These are phyloP conservation scores for Coemansia sp. DNA, from an alignment of 192 early-diverging fungal genomes.

Conservation along the genomic window DNA sequence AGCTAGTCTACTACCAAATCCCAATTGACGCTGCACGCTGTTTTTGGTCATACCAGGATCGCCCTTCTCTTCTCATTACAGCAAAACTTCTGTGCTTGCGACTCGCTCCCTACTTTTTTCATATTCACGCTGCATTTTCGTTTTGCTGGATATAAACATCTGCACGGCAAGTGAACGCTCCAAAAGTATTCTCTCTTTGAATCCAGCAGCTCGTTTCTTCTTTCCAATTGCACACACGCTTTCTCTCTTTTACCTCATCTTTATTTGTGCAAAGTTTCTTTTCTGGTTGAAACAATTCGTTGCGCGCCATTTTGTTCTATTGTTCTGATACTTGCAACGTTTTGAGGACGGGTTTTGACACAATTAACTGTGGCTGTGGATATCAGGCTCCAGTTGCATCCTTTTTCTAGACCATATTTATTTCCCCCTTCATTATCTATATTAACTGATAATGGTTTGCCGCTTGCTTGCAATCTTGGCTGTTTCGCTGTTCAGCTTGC, in stretches of 20 bases:
- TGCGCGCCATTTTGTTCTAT: not conserved
- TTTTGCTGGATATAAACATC: constrained; percentile 10
- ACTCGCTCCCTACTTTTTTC: constrained; percentile 4
- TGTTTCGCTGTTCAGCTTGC: constrained; percentile 3
- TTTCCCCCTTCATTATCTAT: not conserved
- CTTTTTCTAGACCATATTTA: not conserved
- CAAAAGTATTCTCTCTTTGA: constrained; percentile 2
- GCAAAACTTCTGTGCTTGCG: not conserved
- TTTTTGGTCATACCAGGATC: constrained; percentile 11
- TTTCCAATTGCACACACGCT: not conserved
- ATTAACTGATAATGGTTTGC: constrained; percentile 3
- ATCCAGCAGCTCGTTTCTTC: constrained; percentile 5
- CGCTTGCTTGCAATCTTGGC: not conserved
- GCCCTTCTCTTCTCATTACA: not conserved
- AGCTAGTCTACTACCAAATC: not conserved
- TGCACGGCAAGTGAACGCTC: constrained; percentile 1
- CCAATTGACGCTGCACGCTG: constrained; percentile 3
- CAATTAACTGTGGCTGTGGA: not conserved
- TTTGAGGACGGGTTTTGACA: not conserved
- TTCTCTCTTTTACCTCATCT: not conserved
- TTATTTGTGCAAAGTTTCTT: not conserved
- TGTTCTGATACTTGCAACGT: constrained; percentile 3
- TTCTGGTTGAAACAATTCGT: not conserved
- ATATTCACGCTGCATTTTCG: not conserved
- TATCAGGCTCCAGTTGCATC: not conserved